Base-by-base conservation (phyloP, 192 early-diverging fungal species). In the Entomortierella beljakovae region DNA sequence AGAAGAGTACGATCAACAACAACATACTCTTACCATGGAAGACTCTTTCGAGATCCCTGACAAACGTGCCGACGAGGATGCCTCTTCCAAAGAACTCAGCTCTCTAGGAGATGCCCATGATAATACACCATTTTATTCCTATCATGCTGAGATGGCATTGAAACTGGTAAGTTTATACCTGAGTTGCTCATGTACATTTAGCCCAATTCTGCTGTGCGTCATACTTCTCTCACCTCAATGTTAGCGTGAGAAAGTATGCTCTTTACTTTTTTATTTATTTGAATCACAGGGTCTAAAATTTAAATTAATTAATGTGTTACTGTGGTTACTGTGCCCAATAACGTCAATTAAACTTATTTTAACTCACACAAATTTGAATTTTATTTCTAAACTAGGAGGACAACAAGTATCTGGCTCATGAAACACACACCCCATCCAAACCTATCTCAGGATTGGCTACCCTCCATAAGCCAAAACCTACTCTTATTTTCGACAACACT, bases 391-490 rank as follows among this genome's bases (percentile, higher is more conserved):
- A 38, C 29, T 42, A 79, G 75, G 75, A 79, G 68, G 75, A 79
- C 42, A 79, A 79, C 68, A 79, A 79, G 68, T 79, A 79, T 35
- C 29, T 79, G 38, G 75, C 75, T 29, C 75, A 79, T n/a, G 75
- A 79, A 62, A 79, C 75, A 23, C 75, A 79, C 29, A 79, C 75
- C 10, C 75, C 67, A n/a, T 79, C 75, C 61, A 79, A 79, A 56
- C 68, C 75, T 25, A 8, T 60, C 31, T 8, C 37, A 5, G 67
- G 60, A 2, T 33, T 64, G 31, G 32, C 66, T 26, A 37, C 64
- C 16, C 58, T 57, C 23, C 63, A 37, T 23, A 65, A 55, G 46
- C 61, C 1, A 34, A 76, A 42, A 16, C 46, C 66, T n/a, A 46
- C 66, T 34, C 62, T 61, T 52, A 52, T 58, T 37, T 77, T 79